phyloP scores from a whole-genome alignment of 176 grass and related monocot species.

The Elaeis guineensis region DNA sequence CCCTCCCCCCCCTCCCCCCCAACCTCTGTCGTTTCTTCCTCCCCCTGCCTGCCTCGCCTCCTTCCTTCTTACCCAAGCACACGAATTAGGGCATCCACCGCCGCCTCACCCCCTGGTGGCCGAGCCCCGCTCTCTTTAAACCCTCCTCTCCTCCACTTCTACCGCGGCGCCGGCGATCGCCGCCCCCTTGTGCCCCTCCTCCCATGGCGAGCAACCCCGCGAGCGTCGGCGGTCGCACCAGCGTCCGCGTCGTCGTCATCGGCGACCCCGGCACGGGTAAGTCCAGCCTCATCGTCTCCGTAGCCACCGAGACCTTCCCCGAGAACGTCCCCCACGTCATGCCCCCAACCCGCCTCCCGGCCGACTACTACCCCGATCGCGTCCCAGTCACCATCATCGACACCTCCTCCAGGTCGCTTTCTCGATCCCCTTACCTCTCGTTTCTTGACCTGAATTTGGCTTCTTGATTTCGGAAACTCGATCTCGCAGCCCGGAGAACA shows the following conservation, averaged over 20 bases:
- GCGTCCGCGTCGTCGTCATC: slow-evolving; percentile 76
- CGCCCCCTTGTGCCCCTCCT: too few relatives aligned
- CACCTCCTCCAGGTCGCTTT: slow-evolving; percentile 55
- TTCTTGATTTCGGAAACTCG: too few relatives aligned
- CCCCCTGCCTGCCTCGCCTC: too few relatives aligned
- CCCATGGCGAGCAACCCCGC: too few relatives aligned
- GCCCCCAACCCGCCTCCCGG: slow-evolving; percentile 69
- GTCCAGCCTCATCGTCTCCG: slow-evolving; percentile 75
- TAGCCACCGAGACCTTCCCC: slow-evolving; percentile 81
- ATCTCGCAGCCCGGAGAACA: slow-evolving; percentile 58
- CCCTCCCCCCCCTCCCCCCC: too few relatives aligned
- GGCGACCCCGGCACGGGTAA: slow-evolving; percentile 79
- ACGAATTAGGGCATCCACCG: too few relatives aligned
- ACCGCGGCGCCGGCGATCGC: too few relatives aligned
- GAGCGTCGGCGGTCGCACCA: slow-evolving; percentile 38
- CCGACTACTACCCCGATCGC: slow-evolving; percentile 84
- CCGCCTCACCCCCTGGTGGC: too few relatives aligned
- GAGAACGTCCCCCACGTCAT: slow-evolving; percentile 62
- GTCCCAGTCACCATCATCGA: slow-evolving; percentile 96
- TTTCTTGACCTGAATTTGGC: not conserved
- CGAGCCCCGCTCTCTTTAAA: too few relatives aligned
- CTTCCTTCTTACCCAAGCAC: too few relatives aligned
- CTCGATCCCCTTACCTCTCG: not conserved
- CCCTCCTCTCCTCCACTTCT: too few relatives aligned
- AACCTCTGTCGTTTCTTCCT: too few relatives aligned